A percentile compares a stretch with the other conserved stretches of the same genome.
Conservation (phyloP, 2,329 filamentous ascomycete genomes). For the Ceratocystis cubensis region DNA sequence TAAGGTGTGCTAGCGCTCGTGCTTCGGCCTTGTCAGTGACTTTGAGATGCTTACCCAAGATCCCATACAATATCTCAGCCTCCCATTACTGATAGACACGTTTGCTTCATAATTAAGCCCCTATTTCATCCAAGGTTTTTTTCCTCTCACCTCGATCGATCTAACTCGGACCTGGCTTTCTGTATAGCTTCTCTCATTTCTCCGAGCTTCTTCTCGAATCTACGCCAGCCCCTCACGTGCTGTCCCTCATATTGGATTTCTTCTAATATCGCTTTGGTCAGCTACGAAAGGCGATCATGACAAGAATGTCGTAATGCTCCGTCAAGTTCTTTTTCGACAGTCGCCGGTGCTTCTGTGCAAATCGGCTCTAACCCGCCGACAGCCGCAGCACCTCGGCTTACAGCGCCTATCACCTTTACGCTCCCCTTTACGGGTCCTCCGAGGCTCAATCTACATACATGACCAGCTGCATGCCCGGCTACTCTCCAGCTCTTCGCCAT, state of each 20-base stretch:
- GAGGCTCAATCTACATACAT: constrained; percentile 15
- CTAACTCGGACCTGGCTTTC: constrained; percentile 19
- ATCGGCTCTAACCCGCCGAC: constrained; percentile 13
- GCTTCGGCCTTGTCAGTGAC: not conserved
- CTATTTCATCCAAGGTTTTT: not conserved
- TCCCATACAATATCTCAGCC: not conserved
- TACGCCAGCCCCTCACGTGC: not conserved
- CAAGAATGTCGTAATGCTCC: constrained; percentile 16
- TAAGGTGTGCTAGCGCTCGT: not conserved
- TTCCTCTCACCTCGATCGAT: not conserved
- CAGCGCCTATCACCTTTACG: constrained; percentile 8
- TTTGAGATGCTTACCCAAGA: not conserved
- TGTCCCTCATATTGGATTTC: not conserved
- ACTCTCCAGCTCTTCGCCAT: constrained; percentile 7
- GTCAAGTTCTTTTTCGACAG: constrained; percentile 16
- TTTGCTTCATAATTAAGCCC: not conserved
- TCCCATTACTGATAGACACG: not conserved
- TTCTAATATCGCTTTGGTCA: not conserved
- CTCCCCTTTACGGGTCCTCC: constrained; percentile 15
- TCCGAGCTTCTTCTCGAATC: not conserved
- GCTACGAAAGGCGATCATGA: not conserved
- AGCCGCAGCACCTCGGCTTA: constrained; percentile 8
- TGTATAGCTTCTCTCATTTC: not conserved
- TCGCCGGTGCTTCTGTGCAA: constrained; percentile 10
- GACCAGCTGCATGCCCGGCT: constrained; percentile 16